Base-by-base conservation (phyloP, 768 basidiomycete species). In the Russula brevipes region DNA sequence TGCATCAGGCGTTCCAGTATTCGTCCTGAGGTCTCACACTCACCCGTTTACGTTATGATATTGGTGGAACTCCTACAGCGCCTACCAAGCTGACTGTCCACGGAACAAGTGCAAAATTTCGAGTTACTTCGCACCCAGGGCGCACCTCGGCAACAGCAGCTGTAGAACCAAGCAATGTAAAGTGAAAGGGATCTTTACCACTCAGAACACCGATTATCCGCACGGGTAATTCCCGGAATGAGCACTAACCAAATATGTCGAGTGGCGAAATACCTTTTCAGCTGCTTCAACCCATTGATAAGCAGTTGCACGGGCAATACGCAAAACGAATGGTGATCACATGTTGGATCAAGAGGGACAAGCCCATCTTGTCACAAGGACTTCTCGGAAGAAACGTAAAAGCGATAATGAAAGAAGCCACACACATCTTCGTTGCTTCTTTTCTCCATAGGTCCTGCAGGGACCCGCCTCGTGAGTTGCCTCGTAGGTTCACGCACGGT, bases 121-220 rank as follows among this genome's bases (percentile, higher is more conserved):
- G 30, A 39, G 45, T 1, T 38, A 35, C 16, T 47, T 39, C n/a
- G 44, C 46, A 9, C 10, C 14, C 7, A n/a, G 30, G 24, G 52
- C 38, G 7, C 16, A 14, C 36, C 30, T 16, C 19, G 16, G 30
- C 14, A 4, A 31, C 35, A 6, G 33, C 17, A 10, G n/a, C 39
- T 31, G 35, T 52, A n/a, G 19, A 17, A 50, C 11, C 46, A 64
- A 50, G 54, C 12, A 12, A 14, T 1, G 58, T 60, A 51, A 45
- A 31, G 33, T 56, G 63, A 51, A 51, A 38, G 35, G 31, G 44
- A 24, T 45, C 58, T 31, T 51, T 38, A 47, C 54, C 30, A 47
- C 30, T 17, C 33, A 24, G n/a, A 24, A 35, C 31, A 47, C 4
- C 39, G n/a, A 31, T 54, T 14, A 31, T 47, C 31, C 36, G 44